Evolutionary conservation across 2,329 filamentous ascomycete species (phyloP).

Genomic region (Epichloe baconii): DNA sequence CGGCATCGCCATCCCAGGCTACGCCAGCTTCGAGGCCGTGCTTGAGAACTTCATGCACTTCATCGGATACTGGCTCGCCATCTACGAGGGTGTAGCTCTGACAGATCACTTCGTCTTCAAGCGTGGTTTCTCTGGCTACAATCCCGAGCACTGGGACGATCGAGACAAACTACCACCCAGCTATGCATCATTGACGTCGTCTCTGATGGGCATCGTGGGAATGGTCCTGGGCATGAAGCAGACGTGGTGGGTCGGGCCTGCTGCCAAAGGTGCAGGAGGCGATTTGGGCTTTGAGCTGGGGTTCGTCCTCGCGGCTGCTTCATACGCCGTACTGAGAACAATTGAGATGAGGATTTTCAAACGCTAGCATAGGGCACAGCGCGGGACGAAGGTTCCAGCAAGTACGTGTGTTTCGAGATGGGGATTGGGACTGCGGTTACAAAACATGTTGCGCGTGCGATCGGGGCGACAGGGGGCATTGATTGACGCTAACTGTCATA

Average conservation of each 20-base stretch:
- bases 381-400: no score
- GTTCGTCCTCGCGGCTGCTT: constrained; percentile 25
- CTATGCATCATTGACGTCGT: constrained; percentile 49
- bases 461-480: no score
- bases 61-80: constrained; percentile 61
- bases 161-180: constrained; percentile 46
- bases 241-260: constrained; percentile 54
- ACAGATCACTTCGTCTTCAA: constrained; percentile 58
- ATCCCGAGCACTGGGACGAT: constrained; percentile 43
- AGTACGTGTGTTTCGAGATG: no score
- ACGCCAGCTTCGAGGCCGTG: constrained; percentile 48
- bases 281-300: constrained; percentile 45
- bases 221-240: constrained; percentile 60
- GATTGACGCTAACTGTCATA: no score
- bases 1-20: constrained; percentile 57
- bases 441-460: no score
- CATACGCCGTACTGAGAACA: constrained; percentile 37
- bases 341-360: constrained; percentile 15
- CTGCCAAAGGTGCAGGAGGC: constrained; percentile 44
- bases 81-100: constrained; percentile 55
- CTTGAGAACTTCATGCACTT: constrained; percentile 60
- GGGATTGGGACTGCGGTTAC: no score
- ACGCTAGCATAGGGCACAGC: no score
- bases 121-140: constrained; percentile 46
- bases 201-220: constrained; percentile 50